A percentile compares a stretch with the other conserved stretches of the same genome.
Evolutionary conservation across 2,329 filamentous ascomycete genomes (phyloP).

Genomic region (Xylaria digitata): DNA sequence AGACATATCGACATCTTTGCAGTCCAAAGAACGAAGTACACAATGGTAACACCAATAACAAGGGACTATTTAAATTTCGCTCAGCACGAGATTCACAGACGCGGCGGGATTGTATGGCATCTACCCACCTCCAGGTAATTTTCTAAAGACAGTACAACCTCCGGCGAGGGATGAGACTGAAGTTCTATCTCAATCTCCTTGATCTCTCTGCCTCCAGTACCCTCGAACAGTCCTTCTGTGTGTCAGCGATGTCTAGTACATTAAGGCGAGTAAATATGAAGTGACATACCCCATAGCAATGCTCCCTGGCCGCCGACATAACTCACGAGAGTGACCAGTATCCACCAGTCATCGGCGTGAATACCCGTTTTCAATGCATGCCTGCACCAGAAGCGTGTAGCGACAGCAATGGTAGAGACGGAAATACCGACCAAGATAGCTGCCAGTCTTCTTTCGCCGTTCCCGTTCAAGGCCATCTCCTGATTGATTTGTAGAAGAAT

Average conservation of each 20-base stretch:
- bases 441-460: too few relatives aligned
- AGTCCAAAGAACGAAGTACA: neutral
- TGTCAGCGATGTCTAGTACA: neutral
- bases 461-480: too few relatives aligned
- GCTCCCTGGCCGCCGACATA: constrained; percentile 4
- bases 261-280: neutral
- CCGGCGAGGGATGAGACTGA: neutral
- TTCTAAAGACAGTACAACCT: neutral
- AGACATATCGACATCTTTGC: constrained; percentile 16
- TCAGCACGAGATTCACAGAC: neutral
- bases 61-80: neutral
- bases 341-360: constrained; percentile 12
- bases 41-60: constrained; percentile 11
- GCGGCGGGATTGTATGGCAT: neutral
- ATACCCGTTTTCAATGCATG: neutral
- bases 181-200: neutral
- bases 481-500: too few relatives aligned
- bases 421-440: too few relatives aligned
- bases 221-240: neutral
- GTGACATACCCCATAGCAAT: constrained; percentile 9
- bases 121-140: constrained; percentile 16
- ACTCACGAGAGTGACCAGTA: neutral
- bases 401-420: neutral
- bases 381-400: constrained; percentile 8
- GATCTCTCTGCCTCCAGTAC: neutral